Base-by-base conservation (phyloP, 257 asterid genomes). In the Solanum arcanum region DNA sequence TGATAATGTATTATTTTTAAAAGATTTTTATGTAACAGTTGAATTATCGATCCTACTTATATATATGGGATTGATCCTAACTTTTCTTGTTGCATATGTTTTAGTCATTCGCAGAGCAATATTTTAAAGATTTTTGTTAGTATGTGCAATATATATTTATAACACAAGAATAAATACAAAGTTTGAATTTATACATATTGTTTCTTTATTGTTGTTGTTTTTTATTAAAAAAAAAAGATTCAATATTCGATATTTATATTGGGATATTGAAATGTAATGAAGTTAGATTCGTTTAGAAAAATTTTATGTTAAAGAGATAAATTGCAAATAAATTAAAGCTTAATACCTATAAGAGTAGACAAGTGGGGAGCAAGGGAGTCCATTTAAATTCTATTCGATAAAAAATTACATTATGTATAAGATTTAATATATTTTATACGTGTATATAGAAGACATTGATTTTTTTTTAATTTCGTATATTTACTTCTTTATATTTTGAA, bases 211-310 rank as follows among this genome's bases (percentile, higher is more conserved):
- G 1, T 52, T 52, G 5, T 33, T 33, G 5, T 33, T 3, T 3
- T 16, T 52, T 52, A 2, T 21, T 52, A 0, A 6, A 52, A 16
- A 49, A 2, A 49, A 16, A 0, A 8, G 0, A 2, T n/a, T 64
- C 74, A 68, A 27, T 27, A 0, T 13, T 68, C 0, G 23, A 69
- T 29, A 69, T 13, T 14, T 7, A 9, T 29, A 69, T 12, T 15
- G n/a, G 0, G 3, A 20, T 29, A 69, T 12, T 15, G n/a, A 0
- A 1, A 20, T 15, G 2, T 31, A 2, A 69, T 29, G 10, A 31
- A 29, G 10, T 29, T 29, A 69, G 13, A 15, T 7, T 15, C 1
- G 7, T 2, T 3, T 31, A 10, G 0, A 31, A 69, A 15, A 29
- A 2, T 15, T 69, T 69, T 21, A 69, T 29, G 21, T 29, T 8